Evolutionary conservation across 106 monocot genomes (phyloP).

Genomic region (Apostasia ramifera): DNA sequence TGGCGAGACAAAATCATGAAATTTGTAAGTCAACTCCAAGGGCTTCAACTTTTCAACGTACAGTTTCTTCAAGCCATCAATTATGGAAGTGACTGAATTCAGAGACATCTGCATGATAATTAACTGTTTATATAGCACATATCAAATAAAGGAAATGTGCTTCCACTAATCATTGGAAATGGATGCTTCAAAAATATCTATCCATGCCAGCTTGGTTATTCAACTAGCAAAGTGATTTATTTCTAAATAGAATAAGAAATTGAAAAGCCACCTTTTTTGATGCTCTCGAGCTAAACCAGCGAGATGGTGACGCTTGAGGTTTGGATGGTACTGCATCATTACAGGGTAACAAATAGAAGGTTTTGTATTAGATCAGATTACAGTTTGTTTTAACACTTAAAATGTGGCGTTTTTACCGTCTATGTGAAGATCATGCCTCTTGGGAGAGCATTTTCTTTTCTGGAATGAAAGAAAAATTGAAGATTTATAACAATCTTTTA

Average conservation of each 20-base stretch:
- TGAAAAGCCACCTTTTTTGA: constrained; percentile 59
- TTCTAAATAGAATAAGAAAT: not conserved
- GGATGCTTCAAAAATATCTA: no score
- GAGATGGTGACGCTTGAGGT: constrained; percentile 28
- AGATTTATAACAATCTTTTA: not conserved
- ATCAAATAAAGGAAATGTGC: not conserved
- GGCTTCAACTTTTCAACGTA: constrained; percentile 94
- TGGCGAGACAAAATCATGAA: constrained; percentile 92
- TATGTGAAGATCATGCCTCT: constrained; percentile 29
- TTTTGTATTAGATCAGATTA: not conserved
- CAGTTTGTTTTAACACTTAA: not conserved
- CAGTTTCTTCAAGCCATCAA: constrained; percentile 86
- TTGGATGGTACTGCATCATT: constrained; percentile 34
- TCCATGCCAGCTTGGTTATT: not conserved
- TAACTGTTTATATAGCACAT: not conserved
- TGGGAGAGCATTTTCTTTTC: constrained; percentile 59
- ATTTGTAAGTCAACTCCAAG: constrained; percentile 77
- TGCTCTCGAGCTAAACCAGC: constrained; percentile 74
- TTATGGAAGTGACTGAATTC: constrained; percentile 83
- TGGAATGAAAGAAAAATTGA: constrained; percentile 12
- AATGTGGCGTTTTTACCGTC: constrained; percentile 38
- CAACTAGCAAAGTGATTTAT: not conserved
- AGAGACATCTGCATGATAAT: constrained; percentile 49
- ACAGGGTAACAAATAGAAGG: not conserved
- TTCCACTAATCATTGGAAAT: no score